Percentiles rank a stretch among this genome's conserved stretches.
These are phyloP conservation scores for Tetrastigma voinierianum DNA, from an alignment of 164 flowering plant species.

Conservation along the genomic window DNA sequence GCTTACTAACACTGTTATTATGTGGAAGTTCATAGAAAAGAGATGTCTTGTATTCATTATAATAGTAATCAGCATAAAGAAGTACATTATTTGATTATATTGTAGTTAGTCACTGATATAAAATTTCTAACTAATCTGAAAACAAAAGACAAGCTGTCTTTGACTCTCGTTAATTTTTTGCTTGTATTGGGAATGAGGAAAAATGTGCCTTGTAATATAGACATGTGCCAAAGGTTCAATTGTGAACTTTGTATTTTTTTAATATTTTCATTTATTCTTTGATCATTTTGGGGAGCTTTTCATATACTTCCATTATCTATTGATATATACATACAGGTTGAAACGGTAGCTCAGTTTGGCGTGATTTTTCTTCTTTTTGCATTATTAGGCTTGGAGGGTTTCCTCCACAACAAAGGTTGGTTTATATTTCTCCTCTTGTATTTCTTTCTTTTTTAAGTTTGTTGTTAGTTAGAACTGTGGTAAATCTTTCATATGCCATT, in stretches of 20 bases:
- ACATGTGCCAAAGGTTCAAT: no score
- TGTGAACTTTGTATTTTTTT: neutral
- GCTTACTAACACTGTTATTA: neutral
- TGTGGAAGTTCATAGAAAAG: neutral
- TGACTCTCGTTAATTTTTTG: no score
- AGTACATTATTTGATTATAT: no score
- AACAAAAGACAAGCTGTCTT: no score
- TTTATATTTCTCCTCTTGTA: neutral
- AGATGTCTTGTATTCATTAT: no score
- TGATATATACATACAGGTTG: conserved; percentile 58
- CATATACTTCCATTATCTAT: conserved; percentile 7
- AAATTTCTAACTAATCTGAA: no score
- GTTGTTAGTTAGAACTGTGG: neutral
- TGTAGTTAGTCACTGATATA: no score
- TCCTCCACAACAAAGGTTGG: conserved; percentile 86
- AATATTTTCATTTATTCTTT: neutral
- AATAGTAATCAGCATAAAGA: no score
- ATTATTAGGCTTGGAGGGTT: conserved; percentile 81
- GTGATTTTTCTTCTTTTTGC: conserved; percentile 98
- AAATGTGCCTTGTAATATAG: no score
- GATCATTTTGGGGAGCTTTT: neutral
- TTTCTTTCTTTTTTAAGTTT: neutral
- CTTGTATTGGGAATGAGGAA: no score
- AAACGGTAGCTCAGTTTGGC: conserved; percentile 99
- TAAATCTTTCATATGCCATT: conserved; percentile 16